Percentiles rank a stretch among this genome's conserved stretches.
Conservation (phyloP, 2,329 filamentous ascomycete species). For the Paecilomyces formosus region DNA sequence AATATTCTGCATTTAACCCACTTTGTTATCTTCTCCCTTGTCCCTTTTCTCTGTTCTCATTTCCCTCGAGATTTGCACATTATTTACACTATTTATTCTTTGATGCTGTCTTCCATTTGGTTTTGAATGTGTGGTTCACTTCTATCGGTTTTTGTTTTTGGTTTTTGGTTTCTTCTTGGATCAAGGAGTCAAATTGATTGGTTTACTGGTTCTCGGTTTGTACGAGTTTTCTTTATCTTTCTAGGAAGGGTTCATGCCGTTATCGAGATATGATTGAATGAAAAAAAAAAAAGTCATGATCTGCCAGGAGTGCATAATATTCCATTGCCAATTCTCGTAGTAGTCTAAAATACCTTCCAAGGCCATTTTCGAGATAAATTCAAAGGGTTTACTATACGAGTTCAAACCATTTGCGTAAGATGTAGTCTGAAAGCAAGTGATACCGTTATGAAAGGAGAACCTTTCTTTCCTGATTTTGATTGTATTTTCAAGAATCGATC, state of each 20-base stretch:
- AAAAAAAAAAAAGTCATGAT: neutral
- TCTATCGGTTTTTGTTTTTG: neutral
- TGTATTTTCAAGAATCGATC: no score
- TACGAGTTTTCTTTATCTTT: neutral
- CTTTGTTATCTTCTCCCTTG: neutral
- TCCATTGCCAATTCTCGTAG: neutral
- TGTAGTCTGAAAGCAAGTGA: no score
- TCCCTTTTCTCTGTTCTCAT: neutral
- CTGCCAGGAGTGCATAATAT: neutral
- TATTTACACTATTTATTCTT: neutral
- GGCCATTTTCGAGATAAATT: no score
- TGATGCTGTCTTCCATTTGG: neutral
- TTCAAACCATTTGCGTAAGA: no score
- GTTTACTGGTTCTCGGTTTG: neutral
- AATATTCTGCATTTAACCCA: neutral
- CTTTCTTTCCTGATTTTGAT: no score
- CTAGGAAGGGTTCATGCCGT: neutral
- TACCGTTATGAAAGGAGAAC: no score
- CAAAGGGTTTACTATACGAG: no score
- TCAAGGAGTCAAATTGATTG: neutral
- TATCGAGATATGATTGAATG: neutral
- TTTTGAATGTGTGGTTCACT: neutral
- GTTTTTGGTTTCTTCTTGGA: neutral
- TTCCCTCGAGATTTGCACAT: neutral
- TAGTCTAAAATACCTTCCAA: neutral